Base-by-base conservation (phyloP, 2,329 filamentous ascomycete species). In the Pseudogymnoascus sp. region DNA sequence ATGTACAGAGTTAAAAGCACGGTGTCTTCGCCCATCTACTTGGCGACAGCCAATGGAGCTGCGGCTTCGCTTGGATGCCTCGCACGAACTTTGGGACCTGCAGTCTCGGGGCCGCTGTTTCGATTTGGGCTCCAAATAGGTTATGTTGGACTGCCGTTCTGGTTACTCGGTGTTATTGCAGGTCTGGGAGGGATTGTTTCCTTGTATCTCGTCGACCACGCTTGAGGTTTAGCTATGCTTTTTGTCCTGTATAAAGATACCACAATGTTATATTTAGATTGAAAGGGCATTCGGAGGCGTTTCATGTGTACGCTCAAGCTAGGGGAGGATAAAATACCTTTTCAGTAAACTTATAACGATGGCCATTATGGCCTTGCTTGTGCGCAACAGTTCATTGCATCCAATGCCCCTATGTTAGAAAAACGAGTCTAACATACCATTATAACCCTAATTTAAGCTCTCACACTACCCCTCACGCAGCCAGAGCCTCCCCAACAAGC, bases 401-500 rank as follows among this genome's bases (percentile, higher is more conserved):
- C 23, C 7, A 28, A 16, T 25, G 3, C 5, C 2, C 21, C 14
- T 31, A 16, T 53, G 7, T 53, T 5, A 31, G 14, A 49, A 53
- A 53, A 23, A 12, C 6, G 46, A 28, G 23, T 16, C 46, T n/a
- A 53, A 53, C 25, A 53, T 53, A 53, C 14, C 46, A 16, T 31
- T 21, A 4, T n/a, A 21, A 23, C 11, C 18, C 3, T 2, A 7
- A 43, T 14, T 2, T 12, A 46, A 46, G 21, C 14, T 43, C 14
- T 5, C 23, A 49, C 14, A 28, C 14, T 1, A 53, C 7, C n/a
- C 3, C 16, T 56, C 49, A 21, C 5, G 5, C 16, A 36, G 60
- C 36, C 37, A 72, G 60, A 43, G 67, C 66, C 73, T 88, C 83
- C 46, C 83, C 81, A 5, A 91, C 87, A 73, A 93, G 75, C 73